Conservation (phyloP, 1,284 basidiomycete species). For the Trichosporon faecale region DNA sequence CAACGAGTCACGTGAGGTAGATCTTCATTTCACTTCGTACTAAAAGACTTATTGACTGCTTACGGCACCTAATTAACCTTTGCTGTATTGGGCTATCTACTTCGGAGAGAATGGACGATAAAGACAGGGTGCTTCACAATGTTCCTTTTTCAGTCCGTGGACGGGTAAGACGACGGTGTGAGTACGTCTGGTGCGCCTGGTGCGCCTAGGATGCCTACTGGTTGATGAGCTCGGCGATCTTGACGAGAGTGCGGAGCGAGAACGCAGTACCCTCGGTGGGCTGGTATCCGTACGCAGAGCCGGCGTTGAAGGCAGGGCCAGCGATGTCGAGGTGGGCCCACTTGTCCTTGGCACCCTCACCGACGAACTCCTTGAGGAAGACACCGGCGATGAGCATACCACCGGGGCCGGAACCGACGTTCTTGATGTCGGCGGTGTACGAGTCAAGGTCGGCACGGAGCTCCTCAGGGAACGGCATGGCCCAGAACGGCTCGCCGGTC, state of each 20-base stretch:
- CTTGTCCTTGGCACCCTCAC: slow-evolving; percentile 6
- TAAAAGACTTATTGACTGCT: background rate
- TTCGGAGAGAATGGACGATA: too few species aligned
- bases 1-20: slow-evolving; percentile 6
- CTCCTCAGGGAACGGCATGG: slow-evolving; percentile 15
- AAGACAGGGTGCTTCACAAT: background rate
- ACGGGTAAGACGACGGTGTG: background rate
- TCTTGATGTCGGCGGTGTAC: slow-evolving; percentile 3
- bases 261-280: slow-evolving; percentile 16
- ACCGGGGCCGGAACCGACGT: slow-evolving; percentile 4
- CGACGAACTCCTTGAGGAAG: slow-evolving; percentile 14
- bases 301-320: slow-evolving; percentile 10
- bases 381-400: slow-evolving; percentile 12
- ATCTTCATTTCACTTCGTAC: background rate
- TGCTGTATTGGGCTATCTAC: background rate
- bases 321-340: slow-evolving; percentile 17
- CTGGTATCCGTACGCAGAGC: background rate
- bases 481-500: slow-evolving; percentile 7
- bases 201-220: background rate
- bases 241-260: slow-evolving; percentile 13
- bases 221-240: slow-evolving; percentile 10
- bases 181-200: too few species aligned
- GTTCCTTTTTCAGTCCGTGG: background rate
- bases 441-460: slow-evolving; percentile 3
- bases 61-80: background rate